phyloP scores from a whole-genome alignment of 352 stramenopile species.

The Plasmopara viticola region DNA sequence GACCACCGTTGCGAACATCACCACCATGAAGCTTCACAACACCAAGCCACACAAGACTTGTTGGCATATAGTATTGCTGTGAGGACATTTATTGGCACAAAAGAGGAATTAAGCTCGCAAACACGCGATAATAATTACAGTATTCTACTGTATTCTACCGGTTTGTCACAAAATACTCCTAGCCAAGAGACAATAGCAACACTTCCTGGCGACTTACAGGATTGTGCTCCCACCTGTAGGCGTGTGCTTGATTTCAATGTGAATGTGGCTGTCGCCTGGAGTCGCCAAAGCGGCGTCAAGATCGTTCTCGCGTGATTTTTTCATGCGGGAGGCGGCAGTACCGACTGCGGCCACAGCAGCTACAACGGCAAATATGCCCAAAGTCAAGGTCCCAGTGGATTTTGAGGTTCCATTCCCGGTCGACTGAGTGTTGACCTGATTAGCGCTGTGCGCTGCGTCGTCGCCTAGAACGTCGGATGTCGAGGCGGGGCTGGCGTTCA shows the following conservation, averaged over 20 bases:
- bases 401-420: conserved; percentile 3
- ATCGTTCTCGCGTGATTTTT: conserved; percentile 15
- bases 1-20: conserved; percentile 12
- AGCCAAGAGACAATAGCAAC: too few species aligned
- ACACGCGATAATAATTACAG: too few species aligned
- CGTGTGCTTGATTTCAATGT: conserved; percentile 37
- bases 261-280: conserved; percentile 26
- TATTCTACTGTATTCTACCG: too few species aligned
- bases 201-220: conserved; percentile 18
- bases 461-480: conserved; percentile 10
- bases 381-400: neutral
- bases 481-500: conserved; percentile 7
- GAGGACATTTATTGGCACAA: too few species aligned
- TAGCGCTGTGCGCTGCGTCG: conserved; percentile 16
- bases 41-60: too few species aligned
- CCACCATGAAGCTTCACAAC: conserved; percentile 7
- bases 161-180: too few species aligned
- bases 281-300: conserved; percentile 18
- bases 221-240: conserved; percentile 38
- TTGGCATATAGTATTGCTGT: too few species aligned
- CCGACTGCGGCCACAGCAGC: conserved; percentile 34
- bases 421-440: conserved; percentile 30
- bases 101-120: too few species aligned
- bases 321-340: conserved; percentile 17
- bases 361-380: conserved; percentile 12